Base-by-base conservation (phyloP, 352 stramenopile genomes). In the Globisporangium radiosum region DNA sequence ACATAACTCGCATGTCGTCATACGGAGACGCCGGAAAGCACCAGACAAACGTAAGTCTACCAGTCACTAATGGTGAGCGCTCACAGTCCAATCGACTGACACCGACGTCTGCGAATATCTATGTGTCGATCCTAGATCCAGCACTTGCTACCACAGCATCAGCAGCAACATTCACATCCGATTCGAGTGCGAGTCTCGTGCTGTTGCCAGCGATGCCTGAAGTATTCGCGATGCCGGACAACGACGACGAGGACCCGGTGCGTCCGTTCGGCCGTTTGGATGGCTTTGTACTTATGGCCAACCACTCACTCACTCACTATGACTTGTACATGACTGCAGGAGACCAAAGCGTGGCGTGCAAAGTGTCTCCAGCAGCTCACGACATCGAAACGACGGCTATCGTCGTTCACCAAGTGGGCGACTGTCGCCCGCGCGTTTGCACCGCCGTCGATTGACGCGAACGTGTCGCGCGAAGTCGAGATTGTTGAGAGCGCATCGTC, bases 321-420 rank as follows among this genome's bases (percentile, higher is more conserved):
- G 14, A 0, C 17, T n/a, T 33, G 14, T 2, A 44, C 19, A 14
- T 6, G 38, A 0, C 19, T 39, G 19, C 5, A 84, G 75, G 75
- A 82, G 4, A 49, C 68, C 6, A 70, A 64, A 17, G 55, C 53
- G 48, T 85, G 75, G 73, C 73, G 75, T 14, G 52, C 69, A 15
- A 57, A 68, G 19, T 83, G 75, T 14, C 38, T 85, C 11, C 69
- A 74, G 40, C 69, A 69, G 7, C 61, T 85, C 14, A 59, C 66
- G 14, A 15, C 36, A 3, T 44, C 67, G 0, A 13, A 36, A 4
- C 75, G 63, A 7, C 58, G 57, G 33, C 73, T 73, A 56, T 65
- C 71, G 6, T 57, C 65, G 7, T 68, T 85, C 56, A 52, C 63
- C 11, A 82, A 81, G 25, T 83, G 63, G 66, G 70, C 64, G 1